Evolutionary conservation across 2,329 filamentous ascomycete species (phyloP), one percentile per base, ranked within the genome.

Genomic region (Colletotrichum sidae): DNA sequence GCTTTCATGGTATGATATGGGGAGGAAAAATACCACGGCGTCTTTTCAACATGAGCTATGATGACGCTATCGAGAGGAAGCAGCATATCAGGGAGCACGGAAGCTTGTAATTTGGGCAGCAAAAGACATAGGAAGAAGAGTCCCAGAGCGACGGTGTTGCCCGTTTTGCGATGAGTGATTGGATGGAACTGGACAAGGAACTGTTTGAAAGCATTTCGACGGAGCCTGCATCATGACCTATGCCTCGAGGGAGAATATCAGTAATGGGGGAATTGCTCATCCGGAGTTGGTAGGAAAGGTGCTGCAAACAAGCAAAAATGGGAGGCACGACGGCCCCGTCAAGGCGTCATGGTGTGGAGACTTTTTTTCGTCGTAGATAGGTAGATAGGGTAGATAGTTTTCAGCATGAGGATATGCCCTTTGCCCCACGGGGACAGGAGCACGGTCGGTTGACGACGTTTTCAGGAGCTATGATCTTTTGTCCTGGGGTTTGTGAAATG

Each of bases 371-470:
- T 62, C 57, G 52, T 65, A 65, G 61, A 65, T 65, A 65, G 61
- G 56, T 65, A 65, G 63, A 65, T 65, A 62, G 58, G 62, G 46
- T 65, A 65, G 62, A 65, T 65, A 65, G 63, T 59, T 65, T 61
- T 60, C 25, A 65, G 58, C 63, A 65, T 65, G 25, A 62, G 63
- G 63, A 47, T 49, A 49, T 53, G 47, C 57, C 63, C 41, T 37
- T 41, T 33, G 37, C 63, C 61, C 52, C 37, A 56, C 25, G 52
- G 58, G 58, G 52, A 25, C 35, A 15, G 12, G 50, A 37, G 47
- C 53, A 62, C 47, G 46, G 25, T 25, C 4, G 25, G 25, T 25
- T 25, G 53, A 62, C 47, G 55, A 47, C 50, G 55, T 58, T 58
- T 25, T 25, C 25, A 25, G 25, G 25, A 25, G 25, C 25, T 25